Conservation (phyloP, 768 basidiomycete species). For the Lepiota venenata region DNA sequence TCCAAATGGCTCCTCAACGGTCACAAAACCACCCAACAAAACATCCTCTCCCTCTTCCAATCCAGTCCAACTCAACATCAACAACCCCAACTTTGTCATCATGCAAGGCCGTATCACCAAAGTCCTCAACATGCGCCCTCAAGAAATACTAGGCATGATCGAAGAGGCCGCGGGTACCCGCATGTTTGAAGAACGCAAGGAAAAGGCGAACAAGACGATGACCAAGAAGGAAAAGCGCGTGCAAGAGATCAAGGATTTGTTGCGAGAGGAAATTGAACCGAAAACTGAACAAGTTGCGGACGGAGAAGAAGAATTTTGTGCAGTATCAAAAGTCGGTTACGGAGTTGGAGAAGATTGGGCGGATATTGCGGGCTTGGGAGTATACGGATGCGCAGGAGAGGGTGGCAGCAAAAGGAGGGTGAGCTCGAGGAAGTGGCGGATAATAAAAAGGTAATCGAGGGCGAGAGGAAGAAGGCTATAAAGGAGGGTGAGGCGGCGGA, state of each 20-base stretch:
- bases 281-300: conserved; percentile 86
- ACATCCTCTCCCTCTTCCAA: conserved; percentile 89
- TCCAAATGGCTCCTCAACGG: conserved; percentile 96
- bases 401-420: conserved; percentile 48
- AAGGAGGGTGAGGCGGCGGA: conserved; percentile 64
- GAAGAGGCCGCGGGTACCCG: conserved; percentile 98
- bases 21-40: conserved; percentile 85
- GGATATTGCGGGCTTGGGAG: conserved; percentile 84
- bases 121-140: conserved; percentile 97
- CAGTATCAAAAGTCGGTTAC: conserved; percentile 86
- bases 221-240: conserved; percentile 96
- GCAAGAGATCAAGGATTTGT: conserved; percentile 76
- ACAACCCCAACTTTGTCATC: conserved; percentile 98
- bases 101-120: conserved; percentile 99
- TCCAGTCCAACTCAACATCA: conserved; percentile 98
- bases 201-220: conserved; percentile 96
- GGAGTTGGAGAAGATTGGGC: conserved; percentile 83
- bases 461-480: conserved; percentile 44
- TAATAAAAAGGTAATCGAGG: conserved; percentile 44
- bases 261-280: conserved; percentile 92
- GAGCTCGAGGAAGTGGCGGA: conserved; percentile 50
- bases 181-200: conserved; percentile 99
- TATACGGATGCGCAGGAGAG: conserved; percentile 66
- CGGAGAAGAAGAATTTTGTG: conserved; percentile 85
- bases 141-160: conserved; percentile 97